Base-by-base conservation (phyloP, 148 eudicot species). In the Heliamphora exappendiculata region DNA sequence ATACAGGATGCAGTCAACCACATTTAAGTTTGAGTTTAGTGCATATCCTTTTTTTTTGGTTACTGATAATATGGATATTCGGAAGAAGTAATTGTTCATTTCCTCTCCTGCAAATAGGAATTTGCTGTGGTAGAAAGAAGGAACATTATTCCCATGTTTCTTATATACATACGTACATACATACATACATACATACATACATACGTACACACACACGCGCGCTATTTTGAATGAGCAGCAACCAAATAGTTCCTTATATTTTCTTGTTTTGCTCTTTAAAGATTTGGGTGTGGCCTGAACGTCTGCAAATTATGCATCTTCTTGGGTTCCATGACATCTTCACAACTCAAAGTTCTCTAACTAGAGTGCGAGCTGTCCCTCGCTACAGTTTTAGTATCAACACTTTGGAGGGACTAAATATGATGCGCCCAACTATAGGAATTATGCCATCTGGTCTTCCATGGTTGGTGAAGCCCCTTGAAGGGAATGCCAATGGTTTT, bases 271-370 rank as follows among this genome's bases (percentile, higher is more conserved):
- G 26, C 76, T 66, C 68, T 42, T 70, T 73, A 51, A 81, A 93
- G 97, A 90, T 93, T 44, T 93, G 95, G 87, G 97, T 93, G 36
- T 93, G 97, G 97, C 97, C 95, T 20, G 95, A 93, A 79, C 82
- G 97, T 62, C 78, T 93, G 75, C 95, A 86, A 77, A 89, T 81
- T 3, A 86, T 92, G 94, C 95, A 91, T 84, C 82, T 91, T 65
- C 91, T 91, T 34, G 96, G 91, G 47, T 80, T 80, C 70, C 88
- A 85, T 41, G 88, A 86, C 67, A 74, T 83, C 77, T 91, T 89
- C 81, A 91, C 96, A 57, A 89, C 96, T 28, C 84, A 85, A 76
- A 85, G 83, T 75, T 86, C 87, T 16, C 75, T 82, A 70, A 89
- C 96, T 60, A 87, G 93, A 78, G 85, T 91, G 44, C 83, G 96